Conservation (phyloP, 2,329 filamentous ascomycete genomes). For the Magnaporthales sp. region DNA sequence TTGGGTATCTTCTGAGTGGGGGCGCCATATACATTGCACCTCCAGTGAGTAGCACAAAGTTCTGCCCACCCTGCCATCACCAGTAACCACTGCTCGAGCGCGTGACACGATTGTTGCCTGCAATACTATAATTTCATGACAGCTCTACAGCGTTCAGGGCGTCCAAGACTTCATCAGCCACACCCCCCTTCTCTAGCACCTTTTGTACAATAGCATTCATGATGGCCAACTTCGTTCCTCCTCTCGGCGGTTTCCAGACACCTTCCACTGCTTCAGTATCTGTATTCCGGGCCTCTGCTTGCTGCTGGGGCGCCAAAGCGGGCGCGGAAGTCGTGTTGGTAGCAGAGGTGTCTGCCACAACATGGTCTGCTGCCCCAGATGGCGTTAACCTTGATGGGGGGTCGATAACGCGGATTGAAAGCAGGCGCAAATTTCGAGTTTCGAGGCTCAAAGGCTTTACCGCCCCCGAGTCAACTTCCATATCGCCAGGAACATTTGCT, state of each 20-base stretch:
- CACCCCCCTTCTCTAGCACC: conserved; percentile 67
- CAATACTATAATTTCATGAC: conserved; percentile 28
- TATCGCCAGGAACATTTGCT: conserved; percentile 18
- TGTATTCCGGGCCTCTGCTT: conserved; percentile 29
- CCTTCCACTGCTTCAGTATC: conserved; percentile 55
- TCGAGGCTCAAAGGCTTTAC: conserved; percentile 10
- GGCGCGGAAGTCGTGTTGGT: conserved; percentile 33
- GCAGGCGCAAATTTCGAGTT: conserved; percentile 43
- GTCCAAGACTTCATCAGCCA: conserved; percentile 78
- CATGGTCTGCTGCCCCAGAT: conserved; percentile 57
- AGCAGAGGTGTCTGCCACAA: conserved; percentile 39
- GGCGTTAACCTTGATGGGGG: conserved; percentile 66
- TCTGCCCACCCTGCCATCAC: neutral
- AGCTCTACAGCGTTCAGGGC: conserved; percentile 71
- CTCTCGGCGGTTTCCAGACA: conserved; percentile 79
- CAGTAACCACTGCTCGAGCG: neutral
- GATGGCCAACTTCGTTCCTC: conserved; percentile 69
- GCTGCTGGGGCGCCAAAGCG: conserved; percentile 21
- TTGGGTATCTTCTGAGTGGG: conserved; percentile 64
- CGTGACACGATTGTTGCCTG: neutral
- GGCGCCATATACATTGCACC: neutral
- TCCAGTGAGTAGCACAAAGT: neutral
- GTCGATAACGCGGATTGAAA: conserved; percentile 66
- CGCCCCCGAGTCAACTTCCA: conserved; percentile 30
- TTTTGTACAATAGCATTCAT: conserved; percentile 68